Evolutionary conservation across 352 stramenopile genomes (phyloP).

Genomic region (Globisporangium viniferum): DNA sequence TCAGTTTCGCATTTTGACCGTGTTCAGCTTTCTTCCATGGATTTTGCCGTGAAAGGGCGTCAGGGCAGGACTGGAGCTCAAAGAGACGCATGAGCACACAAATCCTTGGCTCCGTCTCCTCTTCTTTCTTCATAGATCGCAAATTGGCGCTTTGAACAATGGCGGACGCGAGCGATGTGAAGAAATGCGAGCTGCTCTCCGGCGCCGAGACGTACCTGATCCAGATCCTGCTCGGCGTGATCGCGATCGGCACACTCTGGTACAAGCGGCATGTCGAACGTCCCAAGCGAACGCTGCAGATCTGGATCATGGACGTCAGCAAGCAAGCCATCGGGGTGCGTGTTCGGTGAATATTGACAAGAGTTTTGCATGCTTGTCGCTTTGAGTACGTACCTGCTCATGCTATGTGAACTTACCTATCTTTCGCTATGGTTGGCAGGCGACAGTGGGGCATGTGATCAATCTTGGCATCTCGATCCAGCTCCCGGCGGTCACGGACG

Average conservation of each 20-base stretch:
- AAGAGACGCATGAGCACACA: background rate
- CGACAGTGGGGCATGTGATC: constrained; percentile 61
- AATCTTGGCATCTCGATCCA: constrained; percentile 69
- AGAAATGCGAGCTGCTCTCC: constrained; percentile 65
- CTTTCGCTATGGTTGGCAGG: constrained; percentile 18
- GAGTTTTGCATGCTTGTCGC: background rate
- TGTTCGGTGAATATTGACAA: constrained; percentile 3
- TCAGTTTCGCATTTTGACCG: background rate
- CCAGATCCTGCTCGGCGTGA: constrained; percentile 60
- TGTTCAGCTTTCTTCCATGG: constrained; percentile 9
- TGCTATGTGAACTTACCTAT: background rate
- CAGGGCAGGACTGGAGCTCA: background rate
- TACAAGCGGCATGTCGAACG: constrained; percentile 85
- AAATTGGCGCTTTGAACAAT: constrained; percentile 1
- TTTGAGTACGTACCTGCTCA: background rate
- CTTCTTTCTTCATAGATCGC: background rate
- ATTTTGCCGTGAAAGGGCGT: constrained; percentile 9
- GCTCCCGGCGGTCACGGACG: constrained; percentile 73
- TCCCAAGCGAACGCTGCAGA: constrained; percentile 59
- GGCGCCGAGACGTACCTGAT: constrained; percentile 66
- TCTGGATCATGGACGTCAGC: constrained; percentile 80
- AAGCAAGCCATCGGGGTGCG: constrained; percentile 70
- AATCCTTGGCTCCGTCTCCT: background rate
- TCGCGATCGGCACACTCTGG: constrained; percentile 69
- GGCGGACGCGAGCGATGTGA: constrained; percentile 16